Evolutionary conservation across 768 basidiomycete species (phyloP).

Genomic region (Daedaleopsis nitida): DNA sequence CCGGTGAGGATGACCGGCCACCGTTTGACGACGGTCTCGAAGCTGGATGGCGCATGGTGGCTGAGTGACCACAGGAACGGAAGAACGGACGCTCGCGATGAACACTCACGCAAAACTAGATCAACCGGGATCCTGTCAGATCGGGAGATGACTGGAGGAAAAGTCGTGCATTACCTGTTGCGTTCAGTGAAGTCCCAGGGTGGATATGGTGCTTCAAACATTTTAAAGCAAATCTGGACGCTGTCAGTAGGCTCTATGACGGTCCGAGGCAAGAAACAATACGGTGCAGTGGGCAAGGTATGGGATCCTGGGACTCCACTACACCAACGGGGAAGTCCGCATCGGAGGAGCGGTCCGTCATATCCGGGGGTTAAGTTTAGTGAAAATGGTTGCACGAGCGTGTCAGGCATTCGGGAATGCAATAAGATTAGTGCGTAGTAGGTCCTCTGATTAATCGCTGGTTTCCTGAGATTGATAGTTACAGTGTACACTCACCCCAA

Average conservation of each 20-base stretch:
- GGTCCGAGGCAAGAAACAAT: not conserved
- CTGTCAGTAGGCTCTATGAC: not conserved
- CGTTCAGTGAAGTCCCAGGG: constrained; percentile 79
- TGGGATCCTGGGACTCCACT: too few species aligned
- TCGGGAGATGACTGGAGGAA: not conserved
- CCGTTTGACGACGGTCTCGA: constrained; percentile 74
- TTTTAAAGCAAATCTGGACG: not conserved
- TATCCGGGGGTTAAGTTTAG: too few species aligned
- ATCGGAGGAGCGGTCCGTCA: too few species aligned
- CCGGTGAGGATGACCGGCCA: constrained; percentile 86
- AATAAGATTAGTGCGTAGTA: constrained; percentile 1
- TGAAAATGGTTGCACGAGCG: too few species aligned
- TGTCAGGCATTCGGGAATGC: not conserved
- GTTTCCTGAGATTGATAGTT: constrained; percentile 9
- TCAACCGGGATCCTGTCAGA: constrained; percentile 3
- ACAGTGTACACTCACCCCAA: constrained; percentile 12
- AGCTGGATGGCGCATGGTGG: constrained; percentile 43
- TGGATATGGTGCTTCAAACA: constrained; percentile 58
- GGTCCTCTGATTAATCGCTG: constrained; percentile 7
- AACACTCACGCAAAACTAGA: constrained; percentile 64
- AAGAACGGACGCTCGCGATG: not conserved
- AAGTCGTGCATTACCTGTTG: constrained; percentile 44
- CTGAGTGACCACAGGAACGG: not conserved
- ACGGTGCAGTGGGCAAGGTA: not conserved
- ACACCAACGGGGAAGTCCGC: too few species aligned